phyloP scores from a whole-genome alignment of 2,329 filamentous ascomycete genomes.

The Amphichorda felina region DNA sequence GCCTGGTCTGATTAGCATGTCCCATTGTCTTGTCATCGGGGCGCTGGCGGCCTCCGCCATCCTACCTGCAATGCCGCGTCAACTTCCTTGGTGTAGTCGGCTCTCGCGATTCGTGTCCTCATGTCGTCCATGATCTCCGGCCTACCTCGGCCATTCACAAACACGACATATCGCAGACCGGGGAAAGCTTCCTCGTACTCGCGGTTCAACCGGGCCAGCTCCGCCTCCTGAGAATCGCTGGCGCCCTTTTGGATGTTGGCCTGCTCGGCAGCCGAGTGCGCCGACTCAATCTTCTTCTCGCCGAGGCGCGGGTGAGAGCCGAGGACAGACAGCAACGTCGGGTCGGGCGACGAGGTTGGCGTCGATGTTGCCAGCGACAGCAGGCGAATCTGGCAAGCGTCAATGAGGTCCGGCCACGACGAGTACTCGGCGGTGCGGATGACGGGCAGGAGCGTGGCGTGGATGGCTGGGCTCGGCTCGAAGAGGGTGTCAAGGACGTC shows the following conservation, averaged over 20 bases:
- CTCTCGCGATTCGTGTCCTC: conserved; percentile 57
- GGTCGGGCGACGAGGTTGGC: conserved; percentile 34
- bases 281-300: conserved; percentile 70
- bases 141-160: conserved; percentile 72
- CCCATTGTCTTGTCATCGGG: background rate
- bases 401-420: conserved; percentile 60
- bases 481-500: conserved; percentile 67
- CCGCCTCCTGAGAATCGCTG: conserved; percentile 30
- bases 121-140: conserved; percentile 74
- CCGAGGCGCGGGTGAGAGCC: conserved; percentile 76
- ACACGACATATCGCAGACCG: conserved; percentile 79
- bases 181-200: conserved; percentile 76
- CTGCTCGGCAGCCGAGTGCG: conserved; percentile 72
- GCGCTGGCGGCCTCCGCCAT: background rate
- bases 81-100: conserved; percentile 56
- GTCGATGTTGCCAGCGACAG: conserved; percentile 38
- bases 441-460: conserved; percentile 57
- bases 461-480: conserved; percentile 67
- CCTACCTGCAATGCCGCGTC: conserved; percentile 62
- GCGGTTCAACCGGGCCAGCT: conserved; percentile 55
- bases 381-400: conserved; percentile 52
- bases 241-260: conserved; percentile 47
- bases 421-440: conserved; percentile 44
- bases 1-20: conserved; percentile 39
- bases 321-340: conserved; percentile 58